A percentile compares a stretch with the other conserved stretches of the same genome.
phyloP scores from a whole-genome alignment of 23 red algal genomes.

The Gracilaria domingensis region DNA sequence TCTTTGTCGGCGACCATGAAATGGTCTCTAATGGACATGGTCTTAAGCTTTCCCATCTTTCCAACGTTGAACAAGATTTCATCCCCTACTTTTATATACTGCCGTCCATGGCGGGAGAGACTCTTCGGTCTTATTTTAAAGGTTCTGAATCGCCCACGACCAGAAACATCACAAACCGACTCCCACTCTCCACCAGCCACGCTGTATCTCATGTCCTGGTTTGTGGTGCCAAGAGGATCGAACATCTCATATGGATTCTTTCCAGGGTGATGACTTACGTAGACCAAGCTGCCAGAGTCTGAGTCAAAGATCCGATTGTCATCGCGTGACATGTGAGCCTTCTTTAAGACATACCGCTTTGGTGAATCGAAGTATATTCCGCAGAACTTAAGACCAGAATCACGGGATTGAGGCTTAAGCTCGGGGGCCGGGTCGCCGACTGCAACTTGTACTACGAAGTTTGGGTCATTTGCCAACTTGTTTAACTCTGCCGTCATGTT shows the following conservation, averaged over 20 bases:
- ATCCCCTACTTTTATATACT: slow-evolving; percentile 66
- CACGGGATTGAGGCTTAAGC: slow-evolving; percentile 59
- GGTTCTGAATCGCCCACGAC: slow-evolving; percentile 37
- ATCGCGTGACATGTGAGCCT: slow-evolving; percentile 74
- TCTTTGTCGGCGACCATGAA: slow-evolving; percentile 64
- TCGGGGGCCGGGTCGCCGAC: slow-evolving; percentile 51
- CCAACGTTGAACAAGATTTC: slow-evolving; percentile 70
- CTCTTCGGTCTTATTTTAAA: slow-evolving; percentile 85
- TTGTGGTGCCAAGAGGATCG: slow-evolving; percentile 62
- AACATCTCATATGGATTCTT: slow-evolving; percentile 83
- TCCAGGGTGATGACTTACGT: slow-evolving; percentile 76
- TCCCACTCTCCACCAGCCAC: slow-evolving; percentile 80
- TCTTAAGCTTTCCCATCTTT: slow-evolving; percentile 67
- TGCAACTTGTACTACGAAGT: slow-evolving; percentile 71
- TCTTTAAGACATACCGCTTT: slow-evolving; percentile 74
- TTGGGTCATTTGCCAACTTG: slow-evolving; percentile 70
- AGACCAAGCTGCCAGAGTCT: slow-evolving; percentile 27
- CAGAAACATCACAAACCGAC: slow-evolving; percentile 67
- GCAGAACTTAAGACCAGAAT: slow-evolving; percentile 40
- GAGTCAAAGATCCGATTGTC: slow-evolving; percentile 76
- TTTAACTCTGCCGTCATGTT: slow-evolving; percentile 60
- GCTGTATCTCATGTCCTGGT: slow-evolving; percentile 59
- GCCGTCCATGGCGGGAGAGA: slow-evolving; percentile 70
- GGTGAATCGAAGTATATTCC: slow-evolving; percentile 31
- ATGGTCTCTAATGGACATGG: slow-evolving; percentile 56